These are phyloP conservation scores for Ophiostoma pallidulum DNA, from an alignment of 2,329 filamentous ascomycete species.

Conservation along the genomic window DNA sequence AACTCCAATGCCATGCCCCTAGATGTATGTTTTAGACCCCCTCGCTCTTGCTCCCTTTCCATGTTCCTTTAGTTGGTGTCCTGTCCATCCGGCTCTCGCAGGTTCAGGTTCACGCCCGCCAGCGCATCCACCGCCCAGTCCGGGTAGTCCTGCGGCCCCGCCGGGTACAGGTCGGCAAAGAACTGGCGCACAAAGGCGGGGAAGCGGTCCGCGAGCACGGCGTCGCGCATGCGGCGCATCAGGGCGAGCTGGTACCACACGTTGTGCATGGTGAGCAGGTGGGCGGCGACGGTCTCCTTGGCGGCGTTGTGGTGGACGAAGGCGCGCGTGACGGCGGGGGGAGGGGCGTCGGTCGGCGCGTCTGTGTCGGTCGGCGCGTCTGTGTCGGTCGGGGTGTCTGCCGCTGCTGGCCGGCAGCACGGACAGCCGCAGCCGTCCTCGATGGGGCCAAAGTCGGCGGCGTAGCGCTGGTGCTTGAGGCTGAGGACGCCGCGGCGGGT, in stretches of 20 bases:
- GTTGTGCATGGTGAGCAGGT: conserved; percentile 84
- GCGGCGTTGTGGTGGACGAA: conserved; percentile 86
- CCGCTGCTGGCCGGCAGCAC: conserved; percentile 54
- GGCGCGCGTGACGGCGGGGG: conserved; percentile 70
- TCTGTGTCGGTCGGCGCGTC: too few species aligned
- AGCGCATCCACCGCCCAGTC: conserved; percentile 78
- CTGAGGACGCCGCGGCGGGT: conserved; percentile 76
- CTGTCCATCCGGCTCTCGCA: too few species aligned
- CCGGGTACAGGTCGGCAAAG: conserved; percentile 63
- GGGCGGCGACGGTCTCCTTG: conserved; percentile 90
- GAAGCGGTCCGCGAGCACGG: conserved; percentile 73
- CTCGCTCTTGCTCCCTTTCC: too few species aligned
- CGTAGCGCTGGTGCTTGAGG: conserved; percentile 65
- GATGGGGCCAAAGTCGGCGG: conserved; percentile 72
- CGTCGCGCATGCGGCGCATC: conserved; percentile 65
- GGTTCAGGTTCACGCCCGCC: conserved; percentile 67
- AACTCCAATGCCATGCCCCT: too few species aligned
- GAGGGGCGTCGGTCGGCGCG: too few species aligned
- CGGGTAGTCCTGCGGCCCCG: conserved; percentile 56
- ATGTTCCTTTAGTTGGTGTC: too few species aligned
- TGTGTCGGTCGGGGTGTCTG: conserved; percentile 22
- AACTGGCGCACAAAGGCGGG: conserved; percentile 70
- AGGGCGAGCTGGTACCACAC: conserved; percentile 83
- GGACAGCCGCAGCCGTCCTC: conserved; percentile 74
- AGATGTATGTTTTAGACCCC: too few species aligned